Percentiles rank a stretch among this genome's conserved stretches.
phyloP scores from a whole-genome alignment of 306 rosid genomes.

The barrel medic (Medicago truncatula) region MtrunA17r5.0-ANR NC_053042.1:54541501-54542000 shows the following conservation, averaged over 20 bases:
- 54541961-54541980: slow-evolving; percentile 25
- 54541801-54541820: slow-evolving; percentile 18
- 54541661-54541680: slow-evolving; percentile 24
- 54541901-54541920: slow-evolving; percentile 34
- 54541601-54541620: slow-evolving; percentile 9
- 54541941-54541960: slow-evolving; percentile 14
- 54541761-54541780: slow-evolving; percentile 32
- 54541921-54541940: slow-evolving; percentile 24
- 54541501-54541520: neutral
- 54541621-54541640: slow-evolving; percentile 14
- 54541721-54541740: slow-evolving; percentile 28
- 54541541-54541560: slow-evolving; percentile 10
- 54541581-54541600: neutral
- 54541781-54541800: slow-evolving; percentile 23
- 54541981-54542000: no score
- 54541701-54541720: slow-evolving; percentile 30
- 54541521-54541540: neutral
- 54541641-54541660: slow-evolving; percentile 35
- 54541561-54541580: slow-evolving; percentile 4
- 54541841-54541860: slow-evolving; percentile 3
- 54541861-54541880: neutral
- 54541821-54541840: slow-evolving; percentile 23
- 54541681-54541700: neutral
- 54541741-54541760: slow-evolving; percentile 11
- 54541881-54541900: slow-evolving; percentile 13